A percentile compares a stretch with the other conserved stretches of the same genome.
phyloP scores from a whole-genome alignment of 2,329 filamentous ascomycete genomes.

The Pseudopyrenochaeta lycopersici region DNA sequence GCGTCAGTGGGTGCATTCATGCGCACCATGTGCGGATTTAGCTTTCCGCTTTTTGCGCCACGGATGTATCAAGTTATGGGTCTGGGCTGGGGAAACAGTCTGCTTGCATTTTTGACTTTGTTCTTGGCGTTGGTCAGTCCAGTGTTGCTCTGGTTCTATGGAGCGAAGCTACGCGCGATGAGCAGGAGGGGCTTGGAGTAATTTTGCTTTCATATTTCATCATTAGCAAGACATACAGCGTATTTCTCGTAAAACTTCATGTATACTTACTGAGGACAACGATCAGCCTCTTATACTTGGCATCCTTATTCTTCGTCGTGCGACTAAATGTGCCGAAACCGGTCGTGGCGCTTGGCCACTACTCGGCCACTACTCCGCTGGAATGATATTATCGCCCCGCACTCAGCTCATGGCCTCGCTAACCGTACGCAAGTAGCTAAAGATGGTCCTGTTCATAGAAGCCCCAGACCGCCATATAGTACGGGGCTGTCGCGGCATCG shows the following conservation, averaged over 20 bases:
- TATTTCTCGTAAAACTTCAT: too few species aligned
- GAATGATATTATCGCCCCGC: too few species aligned
- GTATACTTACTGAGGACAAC: too few species aligned
- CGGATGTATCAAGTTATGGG: slow-evolving; percentile 67
- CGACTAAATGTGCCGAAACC: too few species aligned
- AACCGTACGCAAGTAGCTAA: too few species aligned
- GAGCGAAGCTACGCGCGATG: slow-evolving; percentile 41
- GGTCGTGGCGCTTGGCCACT: too few species aligned
- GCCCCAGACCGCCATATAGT: neutral
- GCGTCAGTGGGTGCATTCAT: slow-evolving; percentile 70
- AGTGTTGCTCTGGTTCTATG: slow-evolving; percentile 54
- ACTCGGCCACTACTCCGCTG: too few species aligned
- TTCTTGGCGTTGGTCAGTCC: slow-evolving; percentile 59
- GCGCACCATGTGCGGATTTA: slow-evolving; percentile 62
- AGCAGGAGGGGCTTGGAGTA: slow-evolving; percentile 24
- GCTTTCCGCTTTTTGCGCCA: slow-evolving; percentile 66
- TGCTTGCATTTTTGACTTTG: slow-evolving; percentile 62
- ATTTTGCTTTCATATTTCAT: neutral
- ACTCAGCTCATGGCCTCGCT: too few species aligned
- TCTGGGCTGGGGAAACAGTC: slow-evolving; percentile 66
- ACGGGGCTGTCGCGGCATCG: slow-evolving; percentile 8
- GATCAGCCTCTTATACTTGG: too few species aligned
- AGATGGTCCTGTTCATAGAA: neutral
- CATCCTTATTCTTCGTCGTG: too few species aligned
- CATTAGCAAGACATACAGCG: too few species aligned